These are phyloP conservation scores for Hypocrella siamensis DNA, from an alignment of 2,329 filamentous ascomycete genomes.

Conservation along the genomic window DNA sequence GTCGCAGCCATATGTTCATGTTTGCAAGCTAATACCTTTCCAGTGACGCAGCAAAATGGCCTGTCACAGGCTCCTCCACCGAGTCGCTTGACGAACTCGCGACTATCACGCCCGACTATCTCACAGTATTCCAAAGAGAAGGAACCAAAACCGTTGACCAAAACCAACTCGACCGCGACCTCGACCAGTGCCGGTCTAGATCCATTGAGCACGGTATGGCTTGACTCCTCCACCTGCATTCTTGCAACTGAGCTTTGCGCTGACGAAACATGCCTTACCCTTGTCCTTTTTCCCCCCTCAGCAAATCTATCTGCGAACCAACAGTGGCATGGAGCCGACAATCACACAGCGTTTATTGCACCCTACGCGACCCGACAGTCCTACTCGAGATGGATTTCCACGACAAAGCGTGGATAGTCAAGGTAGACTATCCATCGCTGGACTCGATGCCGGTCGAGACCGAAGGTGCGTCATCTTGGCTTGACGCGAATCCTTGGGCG, in stretches of 20 bases:
- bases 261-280: not conserved
- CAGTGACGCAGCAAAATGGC: slow-evolving; percentile 3
- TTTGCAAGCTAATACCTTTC: not conserved
- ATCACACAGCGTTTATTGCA: slow-evolving; percentile 40
- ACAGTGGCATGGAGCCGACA: slow-evolving; percentile 22
- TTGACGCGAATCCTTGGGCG: no score
- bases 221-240: not conserved
- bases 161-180: slow-evolving; percentile 10
- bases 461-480: slow-evolving; percentile 41
- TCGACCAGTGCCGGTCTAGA: slow-evolving; percentile 16
- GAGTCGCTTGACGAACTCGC: slow-evolving; percentile 8
- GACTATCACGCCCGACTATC: slow-evolving; percentile 42
- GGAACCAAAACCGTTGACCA: slow-evolving; percentile 13
- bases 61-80: slow-evolving; percentile 4
- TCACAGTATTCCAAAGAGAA: slow-evolving; percentile 24
- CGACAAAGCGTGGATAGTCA: slow-evolving; percentile 25
- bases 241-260: not conserved
- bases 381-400: slow-evolving; percentile 23
- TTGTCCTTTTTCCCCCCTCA: slow-evolving; percentile 5
- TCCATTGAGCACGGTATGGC: slow-evolving; percentile 20
- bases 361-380: slow-evolving; percentile 35
- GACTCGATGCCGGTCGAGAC: slow-evolving; percentile 36
- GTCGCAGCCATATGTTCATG: not conserved
- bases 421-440: slow-evolving; percentile 18
- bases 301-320: slow-evolving; percentile 25